Percentiles rank a stretch among this genome's conserved stretches.
phyloP scores from a whole-genome alignment of 306 rosid species.

The Dicorynia guianensis region DNA sequence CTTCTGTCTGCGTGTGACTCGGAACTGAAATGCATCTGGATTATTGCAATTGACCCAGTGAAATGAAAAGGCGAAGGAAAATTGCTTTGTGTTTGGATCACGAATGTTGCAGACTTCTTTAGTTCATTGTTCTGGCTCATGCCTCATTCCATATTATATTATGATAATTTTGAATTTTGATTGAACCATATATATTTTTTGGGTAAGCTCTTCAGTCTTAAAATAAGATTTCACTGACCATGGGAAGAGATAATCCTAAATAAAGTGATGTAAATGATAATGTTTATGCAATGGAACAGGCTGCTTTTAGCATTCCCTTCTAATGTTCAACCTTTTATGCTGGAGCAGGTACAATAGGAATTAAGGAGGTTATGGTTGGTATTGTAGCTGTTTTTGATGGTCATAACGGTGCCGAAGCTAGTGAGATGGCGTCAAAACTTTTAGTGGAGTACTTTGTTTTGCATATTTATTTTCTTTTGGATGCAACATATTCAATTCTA shows the following conservation, averaged over 20 bases:
- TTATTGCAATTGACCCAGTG: neutral
- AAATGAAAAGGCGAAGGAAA: neutral
- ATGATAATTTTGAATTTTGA: too few species aligned
- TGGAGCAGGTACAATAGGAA: constrained; percentile 66
- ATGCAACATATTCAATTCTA: constrained; percentile 71
- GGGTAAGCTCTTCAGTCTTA: neutral
- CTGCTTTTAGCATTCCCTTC: constrained; percentile 10
- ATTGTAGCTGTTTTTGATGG: constrained; percentile 94
- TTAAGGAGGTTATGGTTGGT: constrained; percentile 83
- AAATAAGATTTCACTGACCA: neutral
- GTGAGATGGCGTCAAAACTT: constrained; percentile 91
- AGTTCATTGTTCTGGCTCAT: too few species aligned
- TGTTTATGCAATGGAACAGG: neutral
- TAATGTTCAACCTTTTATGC: constrained; percentile 24
- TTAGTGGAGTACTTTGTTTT: constrained; percentile 86
- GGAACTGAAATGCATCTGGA: neutral
- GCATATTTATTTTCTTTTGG: constrained; percentile 93
- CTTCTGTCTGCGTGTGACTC: neutral
- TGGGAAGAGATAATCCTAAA: neutral
- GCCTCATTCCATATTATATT: too few species aligned
- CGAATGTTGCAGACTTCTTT: neutral
- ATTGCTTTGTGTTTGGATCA: neutral
- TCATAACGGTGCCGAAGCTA: constrained; percentile 94
- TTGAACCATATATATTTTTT: neutral
- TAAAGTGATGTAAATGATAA: neutral